These are phyloP conservation scores for Lignosus rhinocerotis DNA, from an alignment of 1,284 basidiomycete genomes.

Conservation along the genomic window DNA sequence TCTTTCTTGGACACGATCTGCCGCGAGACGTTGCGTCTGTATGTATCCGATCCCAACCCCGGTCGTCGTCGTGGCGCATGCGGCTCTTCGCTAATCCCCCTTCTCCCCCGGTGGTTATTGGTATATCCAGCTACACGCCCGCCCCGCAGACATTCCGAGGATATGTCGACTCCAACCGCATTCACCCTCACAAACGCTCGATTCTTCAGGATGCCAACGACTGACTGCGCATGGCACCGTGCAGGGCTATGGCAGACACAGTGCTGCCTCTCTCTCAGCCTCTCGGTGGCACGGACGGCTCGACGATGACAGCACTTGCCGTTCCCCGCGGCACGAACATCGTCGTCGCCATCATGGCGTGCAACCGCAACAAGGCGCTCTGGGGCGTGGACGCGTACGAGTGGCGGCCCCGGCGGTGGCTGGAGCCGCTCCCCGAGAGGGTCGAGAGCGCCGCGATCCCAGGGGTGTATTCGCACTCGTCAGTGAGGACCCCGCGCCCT, in stretches of 20 bases:
- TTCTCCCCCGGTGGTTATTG: too few species aligned
- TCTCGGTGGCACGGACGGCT: too few species aligned
- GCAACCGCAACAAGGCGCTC: not conserved
- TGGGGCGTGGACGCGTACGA: constrained; percentile 3
- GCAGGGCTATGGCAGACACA: not conserved
- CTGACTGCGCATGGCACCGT: too few species aligned
- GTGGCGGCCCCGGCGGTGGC: constrained; percentile 3
- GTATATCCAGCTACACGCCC: not conserved
- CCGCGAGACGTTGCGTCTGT: not conserved
- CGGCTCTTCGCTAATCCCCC: too few species aligned
- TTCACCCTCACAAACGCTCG: not conserved
- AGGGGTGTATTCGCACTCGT: constrained; percentile 3
- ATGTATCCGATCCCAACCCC: not conserved
- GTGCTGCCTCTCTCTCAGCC: constrained; percentile 2
- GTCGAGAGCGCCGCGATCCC: not conserved
- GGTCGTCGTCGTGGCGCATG: not conserved
- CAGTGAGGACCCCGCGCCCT: too few species aligned
- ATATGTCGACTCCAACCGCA: not conserved
- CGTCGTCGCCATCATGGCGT: not conserved
- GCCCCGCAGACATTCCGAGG: not conserved
- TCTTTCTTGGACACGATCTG: not conserved
- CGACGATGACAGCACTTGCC: too few species aligned
- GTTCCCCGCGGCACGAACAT: not conserved
- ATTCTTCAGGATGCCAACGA: too few species aligned
- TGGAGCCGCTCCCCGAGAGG: not conserved